A percentile compares a stretch with the other conserved stretches of the same genome.
phyloP scores from a whole-genome alignment of 176 grass and related monocot species.

The Coix lacrymajobi region DNA sequence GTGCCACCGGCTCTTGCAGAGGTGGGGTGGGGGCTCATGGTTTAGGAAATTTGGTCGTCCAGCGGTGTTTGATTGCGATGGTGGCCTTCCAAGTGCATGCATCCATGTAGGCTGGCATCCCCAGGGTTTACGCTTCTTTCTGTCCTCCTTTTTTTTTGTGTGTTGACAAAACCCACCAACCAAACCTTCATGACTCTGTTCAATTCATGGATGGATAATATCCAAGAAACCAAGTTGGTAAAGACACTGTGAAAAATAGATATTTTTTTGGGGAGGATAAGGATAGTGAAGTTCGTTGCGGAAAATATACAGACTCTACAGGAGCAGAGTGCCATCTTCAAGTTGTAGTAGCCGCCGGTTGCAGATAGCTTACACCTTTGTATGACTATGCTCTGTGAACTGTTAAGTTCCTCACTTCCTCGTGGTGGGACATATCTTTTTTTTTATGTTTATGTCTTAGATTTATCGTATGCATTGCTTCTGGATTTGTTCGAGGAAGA shows the following conservation, averaged over 20 bases:
- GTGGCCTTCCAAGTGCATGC: conserved; percentile 13
- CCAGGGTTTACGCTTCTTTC: not conserved
- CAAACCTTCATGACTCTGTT: conserved; percentile 13
- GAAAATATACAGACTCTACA: not conserved
- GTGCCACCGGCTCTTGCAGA: not conserved
- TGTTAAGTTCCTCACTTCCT: too few species aligned
- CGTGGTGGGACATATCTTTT: too few species aligned
- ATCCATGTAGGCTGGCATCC: conserved; percentile 6
- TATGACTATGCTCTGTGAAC: not conserved
- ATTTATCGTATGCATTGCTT: too few species aligned
- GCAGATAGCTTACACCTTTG: not conserved
- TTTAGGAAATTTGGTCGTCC: not conserved
- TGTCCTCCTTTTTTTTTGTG: too few species aligned
- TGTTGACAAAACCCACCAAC: conserved; percentile 27
- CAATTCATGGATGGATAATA: not conserved
- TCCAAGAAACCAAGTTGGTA: conserved; percentile 10
- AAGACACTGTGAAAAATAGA: not conserved
- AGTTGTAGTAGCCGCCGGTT: not conserved
- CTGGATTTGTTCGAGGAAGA: too few species aligned
- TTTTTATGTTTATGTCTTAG: too few species aligned
- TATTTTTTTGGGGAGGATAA: not conserved
- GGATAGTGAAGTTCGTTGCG: not conserved
- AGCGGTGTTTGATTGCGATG: conserved; percentile 7
- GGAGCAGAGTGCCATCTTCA: not conserved
- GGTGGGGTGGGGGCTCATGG: not conserved